These are phyloP conservation scores for Arthrocladium fulminans DNA, from an alignment of 2,329 filamentous ascomycete genomes.

Conservation along the genomic window DNA sequence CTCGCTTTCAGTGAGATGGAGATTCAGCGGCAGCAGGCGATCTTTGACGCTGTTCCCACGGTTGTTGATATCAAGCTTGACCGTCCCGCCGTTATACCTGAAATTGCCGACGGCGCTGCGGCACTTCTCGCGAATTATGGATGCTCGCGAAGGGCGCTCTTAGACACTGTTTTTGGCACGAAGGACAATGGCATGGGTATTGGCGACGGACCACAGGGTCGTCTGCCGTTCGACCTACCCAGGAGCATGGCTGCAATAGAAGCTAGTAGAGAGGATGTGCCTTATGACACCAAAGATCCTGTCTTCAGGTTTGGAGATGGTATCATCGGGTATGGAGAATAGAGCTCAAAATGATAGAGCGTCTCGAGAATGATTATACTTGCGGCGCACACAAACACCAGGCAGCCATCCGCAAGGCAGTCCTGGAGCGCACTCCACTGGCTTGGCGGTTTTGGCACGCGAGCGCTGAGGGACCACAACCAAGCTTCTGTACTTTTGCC, in stretches of 20 bases:
- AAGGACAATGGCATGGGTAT: background rate
- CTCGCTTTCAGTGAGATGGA: conserved; percentile 8
- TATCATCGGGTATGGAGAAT: background rate
- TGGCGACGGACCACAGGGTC: conserved; percentile 31
- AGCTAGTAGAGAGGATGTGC: conserved; percentile 12
- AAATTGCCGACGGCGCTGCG: conserved; percentile 28
- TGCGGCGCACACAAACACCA: no score
- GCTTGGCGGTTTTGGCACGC: no score
- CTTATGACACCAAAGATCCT: conserved; percentile 10
- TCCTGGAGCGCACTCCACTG: no score
- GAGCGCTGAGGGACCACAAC: no score
- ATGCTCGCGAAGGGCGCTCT: conserved; percentile 26
- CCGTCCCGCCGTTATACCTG: conserved; percentile 30
- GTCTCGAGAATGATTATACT: no score
- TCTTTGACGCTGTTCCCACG: conserved; percentile 12
- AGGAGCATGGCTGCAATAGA: conserved; percentile 37
- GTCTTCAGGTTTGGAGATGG: conserved; percentile 11
- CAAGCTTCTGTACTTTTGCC: no score
- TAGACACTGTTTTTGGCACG: conserved; percentile 34
- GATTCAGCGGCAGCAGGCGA: background rate
- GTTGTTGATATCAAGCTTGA: conserved; percentile 13
- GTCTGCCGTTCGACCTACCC: conserved; percentile 42
- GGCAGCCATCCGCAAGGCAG: no score
- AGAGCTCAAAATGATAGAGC: no score
- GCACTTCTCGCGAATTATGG: conserved; percentile 10